Evolutionary conservation across 1,284 basidiomycete genomes (phyloP).

Genomic region (Ceratobasidium papillatum): DNA sequence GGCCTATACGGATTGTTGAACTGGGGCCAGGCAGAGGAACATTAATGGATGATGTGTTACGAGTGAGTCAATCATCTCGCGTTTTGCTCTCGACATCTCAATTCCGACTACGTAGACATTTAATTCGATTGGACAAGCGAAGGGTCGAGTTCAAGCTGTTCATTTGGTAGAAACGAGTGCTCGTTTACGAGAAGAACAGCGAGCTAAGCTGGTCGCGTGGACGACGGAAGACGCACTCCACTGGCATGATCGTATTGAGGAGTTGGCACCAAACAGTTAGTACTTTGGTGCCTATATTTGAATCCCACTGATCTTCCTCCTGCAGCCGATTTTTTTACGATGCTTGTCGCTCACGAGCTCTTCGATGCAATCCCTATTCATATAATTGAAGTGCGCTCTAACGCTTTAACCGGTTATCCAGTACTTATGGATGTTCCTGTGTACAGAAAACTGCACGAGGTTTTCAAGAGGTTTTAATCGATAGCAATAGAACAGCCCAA

Average conservation of each 20-base stretch:
- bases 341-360: conserved; percentile 95
- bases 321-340: conserved; percentile 71
- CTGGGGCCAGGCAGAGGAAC: conserved; percentile 96
- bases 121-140: conserved; percentile 48
- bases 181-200: conserved; percentile 72
- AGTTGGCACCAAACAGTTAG: conserved; percentile 60
- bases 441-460: conserved; percentile 78
- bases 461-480: conserved; percentile 89
- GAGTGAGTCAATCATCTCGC: conserved; percentile 61
- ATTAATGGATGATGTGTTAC: conserved; percentile 88
- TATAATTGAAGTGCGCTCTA: conserved; percentile 74
- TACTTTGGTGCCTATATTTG: neutral
- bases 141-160: conserved; percentile 53
- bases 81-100: neutral
- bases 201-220: conserved; percentile 58
- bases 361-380: conserved; percentile 97
- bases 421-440: neutral
- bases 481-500: conserved; percentile 48
- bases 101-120: conserved; percentile 52
- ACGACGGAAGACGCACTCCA: conserved; percentile 53
- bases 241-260: conserved; percentile 82
- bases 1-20: conserved; percentile 80
- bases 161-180: conserved; percentile 85
- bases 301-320: conserved; percentile 46
- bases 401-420: neutral